phyloP scores from a whole-genome alignment of 768 basidiomycete genomes.

The Serendipita sp. region DNA sequence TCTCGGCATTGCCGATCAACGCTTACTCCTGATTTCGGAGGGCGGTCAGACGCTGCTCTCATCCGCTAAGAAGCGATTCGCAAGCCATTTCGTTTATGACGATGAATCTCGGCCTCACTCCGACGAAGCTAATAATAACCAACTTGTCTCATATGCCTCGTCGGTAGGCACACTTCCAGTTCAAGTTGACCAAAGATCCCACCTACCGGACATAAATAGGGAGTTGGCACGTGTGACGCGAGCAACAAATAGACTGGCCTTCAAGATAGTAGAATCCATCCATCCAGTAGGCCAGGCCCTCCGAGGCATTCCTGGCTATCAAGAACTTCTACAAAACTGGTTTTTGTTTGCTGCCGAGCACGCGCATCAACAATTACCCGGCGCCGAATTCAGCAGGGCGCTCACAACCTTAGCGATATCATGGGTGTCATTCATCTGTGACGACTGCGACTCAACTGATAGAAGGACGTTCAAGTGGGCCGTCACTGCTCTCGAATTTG shows the following conservation, averaged over 20 bases:
- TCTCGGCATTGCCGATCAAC: conserved; percentile 69
- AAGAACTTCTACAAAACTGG: conserved; percentile 87
- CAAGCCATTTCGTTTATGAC: conserved; percentile 34
- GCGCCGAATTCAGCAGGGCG: conserved; percentile 63
- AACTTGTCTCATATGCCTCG: conserved; percentile 25
- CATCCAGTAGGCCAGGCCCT: conserved; percentile 65
- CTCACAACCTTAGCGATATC: conserved; percentile 84
- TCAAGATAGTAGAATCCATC: conserved; percentile 84
- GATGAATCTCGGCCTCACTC: conserved; percentile 9
- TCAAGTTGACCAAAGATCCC: conserved; percentile 70
- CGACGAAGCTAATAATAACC: conserved; percentile 43
- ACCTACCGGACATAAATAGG: conserved; percentile 74
- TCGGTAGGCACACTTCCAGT: conserved; percentile 29
- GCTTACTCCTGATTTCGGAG: conserved; percentile 85
- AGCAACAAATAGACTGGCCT: conserved; percentile 76
- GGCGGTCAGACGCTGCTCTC: conserved; percentile 64
- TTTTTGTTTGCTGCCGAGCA: conserved; percentile 93
- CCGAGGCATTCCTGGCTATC: conserved; percentile 41
- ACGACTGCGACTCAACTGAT: conserved; percentile 92
- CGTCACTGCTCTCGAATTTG: conserved; percentile 87
- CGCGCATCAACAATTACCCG: conserved; percentile 61
- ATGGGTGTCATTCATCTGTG: conserved; percentile 97
- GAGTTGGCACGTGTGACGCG: conserved; percentile 84
- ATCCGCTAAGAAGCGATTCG: conserved; percentile 62
- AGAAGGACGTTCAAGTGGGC: conserved; percentile 97